Conservation (phyloP, 2,329 filamentous ascomycete genomes). For the Ophiostoma sp. region DNA sequence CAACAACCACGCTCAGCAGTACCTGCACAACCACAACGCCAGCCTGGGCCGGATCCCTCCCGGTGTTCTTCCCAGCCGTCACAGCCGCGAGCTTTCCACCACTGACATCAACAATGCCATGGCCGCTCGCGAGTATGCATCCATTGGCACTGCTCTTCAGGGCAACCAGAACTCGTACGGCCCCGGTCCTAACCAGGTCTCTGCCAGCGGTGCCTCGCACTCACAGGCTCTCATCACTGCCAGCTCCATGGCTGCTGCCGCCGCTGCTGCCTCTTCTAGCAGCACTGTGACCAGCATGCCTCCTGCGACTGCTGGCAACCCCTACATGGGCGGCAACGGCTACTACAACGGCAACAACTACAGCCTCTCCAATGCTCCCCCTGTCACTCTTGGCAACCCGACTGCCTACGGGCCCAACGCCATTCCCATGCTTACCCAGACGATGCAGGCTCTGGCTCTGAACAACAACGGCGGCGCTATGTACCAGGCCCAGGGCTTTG, state of each 20-base stretch:
- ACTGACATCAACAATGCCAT: slow-evolving; percentile 38
- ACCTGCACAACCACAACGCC: slow-evolving; percentile 72
- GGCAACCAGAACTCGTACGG: slow-evolving; percentile 76
- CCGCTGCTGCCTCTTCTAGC: slow-evolving; percentile 30
- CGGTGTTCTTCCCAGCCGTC: slow-evolving; percentile 59
- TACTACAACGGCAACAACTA: slow-evolving; percentile 30
- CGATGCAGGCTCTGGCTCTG: slow-evolving; percentile 62
- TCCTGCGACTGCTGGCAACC: slow-evolving; percentile 28
- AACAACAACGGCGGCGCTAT: slow-evolving; percentile 50
- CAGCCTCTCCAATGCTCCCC: slow-evolving; percentile 19
- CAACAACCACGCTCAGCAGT: slow-evolving; percentile 58
- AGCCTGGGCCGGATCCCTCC: slow-evolving; percentile 74
- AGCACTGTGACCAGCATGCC: slow-evolving; percentile 23
- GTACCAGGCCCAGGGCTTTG: slow-evolving; percentile 36
- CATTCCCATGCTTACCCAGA: slow-evolving; percentile 60
- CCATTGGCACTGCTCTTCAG: slow-evolving; percentile 68
- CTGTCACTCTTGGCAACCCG: slow-evolving; percentile 26
- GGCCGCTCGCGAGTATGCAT: slow-evolving; percentile 48
- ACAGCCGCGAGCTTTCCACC: slow-evolving; percentile 65
- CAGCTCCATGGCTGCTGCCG: slow-evolving; percentile 29
- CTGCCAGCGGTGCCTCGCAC: slow-evolving; percentile 30
- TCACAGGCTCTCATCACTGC: slow-evolving; percentile 28
- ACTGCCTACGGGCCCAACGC: slow-evolving; percentile 37
- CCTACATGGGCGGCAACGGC: slow-evolving; percentile 20
- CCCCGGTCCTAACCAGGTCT: slow-evolving; percentile 45